Conservation (phyloP, 371 early-diverging fungal genomes). For the Encephalitozoon romaleae region DNA sequence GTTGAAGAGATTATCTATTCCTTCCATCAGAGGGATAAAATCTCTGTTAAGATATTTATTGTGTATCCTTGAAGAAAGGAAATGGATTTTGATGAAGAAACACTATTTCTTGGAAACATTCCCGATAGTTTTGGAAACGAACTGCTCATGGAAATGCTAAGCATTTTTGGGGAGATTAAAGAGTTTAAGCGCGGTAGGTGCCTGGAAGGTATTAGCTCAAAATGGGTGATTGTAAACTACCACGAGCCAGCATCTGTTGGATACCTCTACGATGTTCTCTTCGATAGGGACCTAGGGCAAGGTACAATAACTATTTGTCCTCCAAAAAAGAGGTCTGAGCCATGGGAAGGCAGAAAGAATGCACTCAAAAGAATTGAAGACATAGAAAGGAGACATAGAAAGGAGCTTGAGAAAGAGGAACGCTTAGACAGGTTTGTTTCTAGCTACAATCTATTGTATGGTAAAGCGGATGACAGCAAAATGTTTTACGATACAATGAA, state of each 20-base stretch:
- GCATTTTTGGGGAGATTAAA: background rate
- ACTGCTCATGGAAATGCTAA: background rate
- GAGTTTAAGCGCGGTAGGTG: background rate
- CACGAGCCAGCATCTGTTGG: background rate
- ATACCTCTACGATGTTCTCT: background rate
- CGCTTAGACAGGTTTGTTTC: background rate
- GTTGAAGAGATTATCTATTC: constrained; percentile 4
- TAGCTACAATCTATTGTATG: background rate
- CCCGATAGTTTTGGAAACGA: background rate
- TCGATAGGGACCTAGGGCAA: background rate
- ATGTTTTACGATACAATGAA: background rate
- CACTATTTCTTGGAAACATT: background rate
- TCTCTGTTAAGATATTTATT: background rate
- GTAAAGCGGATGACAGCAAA: background rate
- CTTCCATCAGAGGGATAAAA: constrained; percentile 13
- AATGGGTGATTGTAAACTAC: background rate
- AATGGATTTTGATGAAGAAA: background rate
- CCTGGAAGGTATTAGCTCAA: background rate
- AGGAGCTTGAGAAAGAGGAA: background rate
- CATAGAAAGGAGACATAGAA: background rate
- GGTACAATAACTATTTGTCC: background rate
- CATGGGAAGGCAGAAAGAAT: background rate
- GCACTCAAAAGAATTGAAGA: background rate
- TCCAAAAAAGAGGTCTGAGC: background rate
- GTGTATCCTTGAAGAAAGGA: background rate